A percentile compares a stretch with the other conserved stretches of the same genome.
Conservation (phyloP, 108 stramenopile species). For the Fistulifera pelliculosa region DNA sequence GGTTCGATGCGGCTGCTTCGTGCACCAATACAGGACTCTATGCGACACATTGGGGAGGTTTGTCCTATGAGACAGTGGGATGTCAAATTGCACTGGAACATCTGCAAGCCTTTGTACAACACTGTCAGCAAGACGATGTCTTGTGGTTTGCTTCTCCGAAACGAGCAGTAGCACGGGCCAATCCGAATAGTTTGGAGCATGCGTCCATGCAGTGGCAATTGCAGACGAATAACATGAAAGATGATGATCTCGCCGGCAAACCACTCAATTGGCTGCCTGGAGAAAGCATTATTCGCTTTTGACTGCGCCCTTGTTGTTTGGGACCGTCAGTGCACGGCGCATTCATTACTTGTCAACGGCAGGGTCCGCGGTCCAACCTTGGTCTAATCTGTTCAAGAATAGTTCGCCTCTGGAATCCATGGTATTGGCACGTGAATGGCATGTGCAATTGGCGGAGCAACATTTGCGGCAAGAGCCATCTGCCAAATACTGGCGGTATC, state of each 20-base stretch:
- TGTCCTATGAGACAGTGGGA: conserved; percentile 13
- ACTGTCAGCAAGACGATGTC: conserved; percentile 24
- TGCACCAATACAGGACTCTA: conserved; percentile 37
- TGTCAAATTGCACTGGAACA: conserved; percentile 8
- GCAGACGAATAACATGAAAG: conserved; percentile 4
- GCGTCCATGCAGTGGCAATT: conserved; percentile 24
- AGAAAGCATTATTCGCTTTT: conserved; percentile 33
- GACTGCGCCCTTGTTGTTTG: conserved; percentile 33
- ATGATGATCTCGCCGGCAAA: neutral
- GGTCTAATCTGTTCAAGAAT: no score
- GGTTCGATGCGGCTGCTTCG: no score
- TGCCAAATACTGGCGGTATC: conserved; percentile 43
- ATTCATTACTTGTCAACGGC: conserved; percentile 14
- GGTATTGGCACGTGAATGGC: conserved; percentile 43
- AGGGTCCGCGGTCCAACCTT: neutral
- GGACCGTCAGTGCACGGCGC: conserved; percentile 31
- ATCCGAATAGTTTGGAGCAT: conserved; percentile 23
- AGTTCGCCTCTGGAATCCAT: conserved; percentile 13
- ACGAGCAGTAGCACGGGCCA: conserved; percentile 1
- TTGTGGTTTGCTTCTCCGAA: conserved; percentile 3
- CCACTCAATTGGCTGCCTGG: conserved; percentile 31
- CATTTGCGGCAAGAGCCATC: conserved; percentile 11
- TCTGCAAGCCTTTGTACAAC: conserved; percentile 10
- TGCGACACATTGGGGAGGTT: conserved; percentile 42
- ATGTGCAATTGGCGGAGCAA: conserved; percentile 23